Evolutionary conservation across 805 yeast species (phyloP), one percentile per base, ranked within the genome.

Genomic region (Wickerhamomyces bovis): DNA sequence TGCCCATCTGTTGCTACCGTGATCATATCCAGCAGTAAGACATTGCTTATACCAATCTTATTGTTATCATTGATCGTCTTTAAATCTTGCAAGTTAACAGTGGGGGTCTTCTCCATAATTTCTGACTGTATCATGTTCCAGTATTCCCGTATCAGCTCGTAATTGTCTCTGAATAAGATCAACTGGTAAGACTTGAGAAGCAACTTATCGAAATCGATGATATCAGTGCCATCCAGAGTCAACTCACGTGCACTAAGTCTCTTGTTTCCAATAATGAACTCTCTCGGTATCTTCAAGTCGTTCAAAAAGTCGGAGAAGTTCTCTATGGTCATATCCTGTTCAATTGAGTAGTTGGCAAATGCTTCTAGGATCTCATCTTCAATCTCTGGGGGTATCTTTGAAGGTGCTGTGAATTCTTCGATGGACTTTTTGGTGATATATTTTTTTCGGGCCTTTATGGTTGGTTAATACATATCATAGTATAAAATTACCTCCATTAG

Each of bases 191-290:
- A 73, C 41, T 58, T 59, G 36, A 61, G 58, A 30, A 76, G 45
- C 36, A 73, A 60, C 46, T 67, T 69, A 40, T 75, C 79, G 50
- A 76, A 74, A 53, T 76, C 81, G 12, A 77, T 67, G 3, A 77
- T 58, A 31, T 68, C 55, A 0, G 77, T 70, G 0, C 70, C 75
- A 16, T 67, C 72, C 11, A 75, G 51, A 1, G 63, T 52, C 21
- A 73, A 50, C 11, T 68, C 64, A 0, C 56, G 55, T 1, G 46
- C 42, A 9, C 41, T 36, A 1, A 58, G 21, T 12, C 58, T 28
- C 3, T 60, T 52, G 12, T 71, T 53, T 38, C 64, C 63, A 45
- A 50, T 50, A 12, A 44, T 58, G 42, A 62, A 66, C n/a, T 54
- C 58, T 38, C 25, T 48, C 23, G 64, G 73, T 49, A 62, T 62